A percentile compares a stretch with the other conserved stretches of the same genome.
Evolutionary conservation across 2,329 filamentous ascomycete genomes (phyloP).

Genomic region (Paraphaeosphaeria minitans): DNA sequence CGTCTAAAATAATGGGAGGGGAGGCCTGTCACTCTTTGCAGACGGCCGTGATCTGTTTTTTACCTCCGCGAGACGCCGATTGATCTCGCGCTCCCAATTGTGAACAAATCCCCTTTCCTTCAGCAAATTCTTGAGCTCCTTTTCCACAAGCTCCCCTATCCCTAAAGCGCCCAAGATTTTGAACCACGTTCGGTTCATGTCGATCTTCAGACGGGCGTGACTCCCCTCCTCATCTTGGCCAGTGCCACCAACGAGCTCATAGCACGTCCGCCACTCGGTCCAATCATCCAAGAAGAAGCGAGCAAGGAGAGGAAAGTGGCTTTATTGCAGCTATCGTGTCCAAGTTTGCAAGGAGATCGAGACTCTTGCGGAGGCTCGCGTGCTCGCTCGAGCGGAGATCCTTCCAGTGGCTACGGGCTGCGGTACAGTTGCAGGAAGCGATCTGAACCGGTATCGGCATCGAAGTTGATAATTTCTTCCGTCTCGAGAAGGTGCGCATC

Average conservation of each 20-base stretch:
- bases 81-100: not conserved
- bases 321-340: not conserved
- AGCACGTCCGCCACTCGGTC: not conserved
- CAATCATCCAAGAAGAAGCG: not conserved
- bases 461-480: not conserved
- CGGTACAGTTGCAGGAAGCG: not conserved
- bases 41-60: not conserved
- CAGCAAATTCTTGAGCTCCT: not conserved
- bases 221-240: not conserved
- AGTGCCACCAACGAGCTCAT: not conserved
- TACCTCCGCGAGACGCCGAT: not conserved
- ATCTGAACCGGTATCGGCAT: not conserved
- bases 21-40: not conserved
- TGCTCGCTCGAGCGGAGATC: not conserved
- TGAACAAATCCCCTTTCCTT: not conserved
- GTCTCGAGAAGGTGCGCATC: not conserved
- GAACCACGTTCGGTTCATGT: not conserved
- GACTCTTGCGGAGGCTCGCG: not conserved
- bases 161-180: not conserved
- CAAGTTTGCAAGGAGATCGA: not conserved
- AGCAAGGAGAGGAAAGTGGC: not conserved
- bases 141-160: not conserved
- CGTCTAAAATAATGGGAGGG: not conserved
- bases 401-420: not conserved
- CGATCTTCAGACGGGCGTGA: not conserved